Percentiles rank a stretch among this genome's conserved stretches.
Evolutionary conservation across 2,329 filamentous ascomycete genomes (phyloP).

Genomic region (Talaromyces sp.): DNA sequence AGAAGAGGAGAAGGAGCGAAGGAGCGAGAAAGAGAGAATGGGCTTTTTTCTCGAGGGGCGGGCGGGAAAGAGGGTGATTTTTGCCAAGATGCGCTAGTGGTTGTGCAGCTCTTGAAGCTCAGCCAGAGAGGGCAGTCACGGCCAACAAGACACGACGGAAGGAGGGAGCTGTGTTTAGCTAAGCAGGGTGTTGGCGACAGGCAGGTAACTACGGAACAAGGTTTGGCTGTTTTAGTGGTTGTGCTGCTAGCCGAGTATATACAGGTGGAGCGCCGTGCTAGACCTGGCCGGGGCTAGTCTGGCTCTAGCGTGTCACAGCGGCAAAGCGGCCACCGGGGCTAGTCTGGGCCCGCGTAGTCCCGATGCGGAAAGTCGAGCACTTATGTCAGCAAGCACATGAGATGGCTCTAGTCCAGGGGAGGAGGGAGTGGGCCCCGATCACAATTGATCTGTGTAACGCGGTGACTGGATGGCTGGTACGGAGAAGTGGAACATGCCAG

Average conservation of each 20-base stretch:
- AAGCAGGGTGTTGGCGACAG: background rate
- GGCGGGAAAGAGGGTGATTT: conserved; percentile 29
- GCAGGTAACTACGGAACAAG: background rate
- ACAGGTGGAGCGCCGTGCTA: background rate
- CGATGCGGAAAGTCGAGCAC: background rate
- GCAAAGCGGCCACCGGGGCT: conserved; percentile 6
- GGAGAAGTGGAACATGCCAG: conserved; percentile 3
- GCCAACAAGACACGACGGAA: background rate
- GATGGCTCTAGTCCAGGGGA: conserved; percentile 10
- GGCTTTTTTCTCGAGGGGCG: conserved; percentile 30
- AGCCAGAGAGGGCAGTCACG: background rate
- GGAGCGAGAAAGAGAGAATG: conserved; percentile 19
- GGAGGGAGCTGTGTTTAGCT: background rate
- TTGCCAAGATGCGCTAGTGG: conserved; percentile 36
- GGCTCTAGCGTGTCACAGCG: background rate
- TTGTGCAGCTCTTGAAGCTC: conserved; percentile 27
- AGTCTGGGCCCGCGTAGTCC: conserved; percentile 4
- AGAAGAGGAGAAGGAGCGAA: conserved; percentile 15
- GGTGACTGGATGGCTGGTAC: background rate
- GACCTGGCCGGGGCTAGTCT: background rate
- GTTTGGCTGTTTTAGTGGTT: conserved; percentile 3
- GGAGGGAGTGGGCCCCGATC: conserved; percentile 2
- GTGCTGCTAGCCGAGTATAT: background rate
- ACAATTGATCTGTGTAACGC: conserved; percentile 5
- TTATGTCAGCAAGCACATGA: conserved; percentile 3